Conservation (phyloP, 202 grass and related monocot genomes). For the Zoysia matrella region DNA sequence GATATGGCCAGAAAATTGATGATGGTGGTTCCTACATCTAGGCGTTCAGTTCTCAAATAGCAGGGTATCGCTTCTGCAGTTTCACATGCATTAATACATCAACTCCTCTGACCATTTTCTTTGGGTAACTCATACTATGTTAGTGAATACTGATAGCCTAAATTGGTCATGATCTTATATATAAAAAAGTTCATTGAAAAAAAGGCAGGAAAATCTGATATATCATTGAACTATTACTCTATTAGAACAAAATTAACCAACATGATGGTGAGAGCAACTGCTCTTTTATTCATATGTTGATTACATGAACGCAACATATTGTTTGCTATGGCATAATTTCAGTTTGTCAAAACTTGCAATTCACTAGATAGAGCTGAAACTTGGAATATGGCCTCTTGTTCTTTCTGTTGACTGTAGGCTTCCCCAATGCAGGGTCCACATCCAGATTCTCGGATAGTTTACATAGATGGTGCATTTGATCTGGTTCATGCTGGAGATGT, state of each 20-base stretch:
- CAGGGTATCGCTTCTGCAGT: conserved; percentile 58
- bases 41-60: conserved; percentile 98
- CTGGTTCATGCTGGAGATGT: conserved; percentile 99
- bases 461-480: conserved; percentile 99
- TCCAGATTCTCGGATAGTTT: conserved; percentile 87
- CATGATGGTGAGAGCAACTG: conserved; percentile 3
- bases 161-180: not conserved
- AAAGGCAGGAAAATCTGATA: no score
- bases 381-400: not conserved
- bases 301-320: not conserved
- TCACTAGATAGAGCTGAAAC: not conserved
- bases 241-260: not conserved
- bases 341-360: conserved; percentile 6
- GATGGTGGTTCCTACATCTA: conserved; percentile 88
- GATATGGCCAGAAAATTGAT: conserved; percentile 74
- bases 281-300: not conserved
- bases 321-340: not conserved
- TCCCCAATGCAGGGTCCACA: conserved; percentile 73
- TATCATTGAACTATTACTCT: no score
- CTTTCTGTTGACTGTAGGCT: conserved; percentile 36
- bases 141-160: no score
- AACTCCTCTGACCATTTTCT: no score
- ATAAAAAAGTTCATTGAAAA: no score
- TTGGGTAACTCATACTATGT: no score
- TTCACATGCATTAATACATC: conserved; percentile 26